phyloP scores from a whole-genome alignment of 1,284 basidiomycete genomes.

The Apiotrichum brassicae region DNA sequence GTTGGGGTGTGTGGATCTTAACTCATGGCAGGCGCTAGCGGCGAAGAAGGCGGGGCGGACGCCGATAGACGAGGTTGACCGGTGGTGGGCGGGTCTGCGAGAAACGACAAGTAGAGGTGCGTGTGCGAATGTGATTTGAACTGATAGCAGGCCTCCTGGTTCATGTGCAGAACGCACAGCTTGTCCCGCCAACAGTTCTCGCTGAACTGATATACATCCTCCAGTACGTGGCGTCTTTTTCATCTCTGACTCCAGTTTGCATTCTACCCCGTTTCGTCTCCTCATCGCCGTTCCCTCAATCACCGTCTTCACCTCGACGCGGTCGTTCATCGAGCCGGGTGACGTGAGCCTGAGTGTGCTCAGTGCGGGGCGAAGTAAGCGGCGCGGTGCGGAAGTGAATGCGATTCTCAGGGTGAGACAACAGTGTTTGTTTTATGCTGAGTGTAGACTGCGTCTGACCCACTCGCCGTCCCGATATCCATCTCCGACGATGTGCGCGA shows the following conservation, averaged over 20 bases:
- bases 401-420: constrained; percentile 31
- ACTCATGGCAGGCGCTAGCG: constrained; percentile 16
- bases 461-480: constrained; percentile 8
- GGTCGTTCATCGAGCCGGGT: constrained; percentile 30
- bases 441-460: constrained; percentile 10
- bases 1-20: constrained; percentile 1
- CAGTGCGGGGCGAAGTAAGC: constrained; percentile 12
- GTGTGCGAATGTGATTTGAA: neutral
- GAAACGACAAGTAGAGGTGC: neutral
- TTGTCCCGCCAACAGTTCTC: constrained; percentile 21
- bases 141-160: constrained; percentile 24
- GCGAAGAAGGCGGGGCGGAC: constrained; percentile 29
- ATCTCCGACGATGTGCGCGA: constrained; percentile 24
- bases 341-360: constrained; percentile 33
- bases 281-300: constrained; percentile 36
- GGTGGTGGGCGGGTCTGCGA: constrained; percentile 24
- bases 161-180: constrained; percentile 36
- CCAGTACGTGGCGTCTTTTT: constrained; percentile 16
- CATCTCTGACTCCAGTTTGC: neutral
- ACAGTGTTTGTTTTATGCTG: too few relatives aligned
- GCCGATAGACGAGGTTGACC: constrained; percentile 34
- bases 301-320: constrained; percentile 23
- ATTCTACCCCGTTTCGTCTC: constrained; percentile 24
- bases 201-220: constrained; percentile 37
- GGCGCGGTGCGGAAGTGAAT: constrained; percentile 16